Base-by-base conservation (phyloP, 805 yeast genomes). In the Ogataea chonburiensis region DNA sequence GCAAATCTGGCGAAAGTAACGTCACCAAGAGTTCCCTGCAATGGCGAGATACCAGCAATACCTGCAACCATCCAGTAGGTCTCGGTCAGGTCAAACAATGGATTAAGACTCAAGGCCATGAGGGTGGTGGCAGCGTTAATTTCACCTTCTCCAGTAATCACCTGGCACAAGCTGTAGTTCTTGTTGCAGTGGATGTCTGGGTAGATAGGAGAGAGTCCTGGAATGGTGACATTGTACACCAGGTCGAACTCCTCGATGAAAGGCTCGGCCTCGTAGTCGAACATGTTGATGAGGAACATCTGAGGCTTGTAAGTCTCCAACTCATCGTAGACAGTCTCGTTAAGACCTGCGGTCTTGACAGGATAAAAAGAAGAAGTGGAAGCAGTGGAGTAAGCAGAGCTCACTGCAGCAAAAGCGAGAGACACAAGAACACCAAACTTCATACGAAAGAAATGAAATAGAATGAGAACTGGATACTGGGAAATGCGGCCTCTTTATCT, bases 91-190 rank as follows among this genome's bases (percentile, higher is more conserved):
- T 79, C 81, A 43, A 79, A 78, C 39, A 65, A 49, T 24, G 81
- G 77, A 38, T 67, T 66, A 53, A 76, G 63, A 8, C 71, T 55
- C 45, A 79, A 58, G 5, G 85, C 79, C 26, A 73, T 67, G 40
- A 78, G 53, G 16, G 82, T 65, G 17, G 77, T 45, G 11, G 85
- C 84, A 24, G 85, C 85, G 49, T 79, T 79, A 46, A 77, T 70
- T 55, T 79, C 84, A 45, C 79, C 80, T 60, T 78, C 85, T 36
- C 86, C 86, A n/a, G 81, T 74, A 28, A 81, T 75, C 37, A 78
- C 52, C 52, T 76, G 78, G 65, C 84, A 79, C 18, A 79, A 55
- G 18, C 71, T 55, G 60, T 67, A 71, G 61, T 75, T 66, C 22
- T 62, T 49, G 39, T 70, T 70, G 60, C 85, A 79, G 62, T 71